Evolutionary conservation across 164 flowering plant genomes (phyloP).

Genomic region (Akebia trifoliata): DNA sequence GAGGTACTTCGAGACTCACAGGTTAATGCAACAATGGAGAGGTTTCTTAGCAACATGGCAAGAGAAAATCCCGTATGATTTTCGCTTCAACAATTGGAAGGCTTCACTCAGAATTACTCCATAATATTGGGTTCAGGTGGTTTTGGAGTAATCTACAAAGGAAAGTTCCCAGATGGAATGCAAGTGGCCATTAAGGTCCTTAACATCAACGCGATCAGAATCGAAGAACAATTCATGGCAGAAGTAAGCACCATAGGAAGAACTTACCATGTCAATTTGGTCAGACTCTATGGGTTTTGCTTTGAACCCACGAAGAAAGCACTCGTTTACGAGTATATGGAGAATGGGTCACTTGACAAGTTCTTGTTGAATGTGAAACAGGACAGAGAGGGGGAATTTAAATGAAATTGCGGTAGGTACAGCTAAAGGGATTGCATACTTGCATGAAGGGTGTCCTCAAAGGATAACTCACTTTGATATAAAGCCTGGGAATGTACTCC

Average conservation of each 20-base stretch:
- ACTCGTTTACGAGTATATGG: slow-evolving; percentile 35
- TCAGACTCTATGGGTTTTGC: slow-evolving; percentile 33
- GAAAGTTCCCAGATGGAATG: slow-evolving; percentile 18
- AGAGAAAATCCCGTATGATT: slow-evolving; percentile 19
- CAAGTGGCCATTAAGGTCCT: slow-evolving; percentile 25
- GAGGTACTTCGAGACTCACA: background rate
- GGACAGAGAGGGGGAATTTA: slow-evolving; percentile 11
- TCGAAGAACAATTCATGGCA: slow-evolving; percentile 33
- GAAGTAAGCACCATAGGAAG: slow-evolving; percentile 36
- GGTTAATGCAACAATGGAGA: slow-evolving; percentile 16
- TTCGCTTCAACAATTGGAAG: slow-evolving; percentile 18
- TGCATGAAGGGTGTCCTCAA: slow-evolving; percentile 29
- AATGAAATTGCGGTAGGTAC: slow-evolving; percentile 27
- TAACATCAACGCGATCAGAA: slow-evolving; percentile 8
- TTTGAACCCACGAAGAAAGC: slow-evolving; percentile 19
- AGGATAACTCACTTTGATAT: slow-evolving; percentile 37
- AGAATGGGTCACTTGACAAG: slow-evolving; percentile 28
- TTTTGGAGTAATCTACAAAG: slow-evolving; percentile 27
- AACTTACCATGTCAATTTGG: slow-evolving; percentile 29
- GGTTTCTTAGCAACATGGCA: slow-evolving; percentile 19
- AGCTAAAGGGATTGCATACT: slow-evolving; percentile 31
- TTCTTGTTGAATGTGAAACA: slow-evolving; percentile 13
- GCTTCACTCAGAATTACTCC: slow-evolving; percentile 15
- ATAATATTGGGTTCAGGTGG: slow-evolving; percentile 27
- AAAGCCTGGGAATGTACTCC: slow-evolving; percentile 31